phyloP scores from a whole-genome alignment of 768 basidiomycete species.

The Clathrus columnatus region DNA sequence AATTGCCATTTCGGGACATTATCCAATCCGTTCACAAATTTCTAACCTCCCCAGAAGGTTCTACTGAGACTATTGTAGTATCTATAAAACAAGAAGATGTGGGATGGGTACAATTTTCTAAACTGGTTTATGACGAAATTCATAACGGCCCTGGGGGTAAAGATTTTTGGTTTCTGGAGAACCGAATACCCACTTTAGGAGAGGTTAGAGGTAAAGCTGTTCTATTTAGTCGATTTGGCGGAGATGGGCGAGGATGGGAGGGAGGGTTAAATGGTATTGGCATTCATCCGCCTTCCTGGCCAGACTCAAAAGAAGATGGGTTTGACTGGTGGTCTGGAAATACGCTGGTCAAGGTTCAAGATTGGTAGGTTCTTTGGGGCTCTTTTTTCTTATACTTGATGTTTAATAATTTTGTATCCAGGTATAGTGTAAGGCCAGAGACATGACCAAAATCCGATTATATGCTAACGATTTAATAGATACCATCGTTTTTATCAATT shows the following conservation, averaged over 20 bases:
- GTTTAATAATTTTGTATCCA: slow-evolving; percentile 3
- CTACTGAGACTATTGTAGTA: slow-evolving; percentile 70
- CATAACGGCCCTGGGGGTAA: slow-evolving; percentile 36
- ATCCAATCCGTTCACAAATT: slow-evolving; percentile 54
- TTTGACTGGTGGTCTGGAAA: slow-evolving; percentile 75
- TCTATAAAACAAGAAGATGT: slow-evolving; percentile 87
- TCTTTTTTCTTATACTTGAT: background rate
- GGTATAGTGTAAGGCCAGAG: background rate
- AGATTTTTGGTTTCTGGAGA: slow-evolving; percentile 75
- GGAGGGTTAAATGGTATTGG: slow-evolving; percentile 63
- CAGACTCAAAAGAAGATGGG: slow-evolving; percentile 60
- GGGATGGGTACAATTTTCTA: slow-evolving; percentile 44
- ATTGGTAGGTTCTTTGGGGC: slow-evolving; percentile 64
- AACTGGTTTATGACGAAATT: slow-evolving; percentile 59
- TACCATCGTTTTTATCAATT: slow-evolving; percentile 72
- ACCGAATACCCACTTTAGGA: slow-evolving; percentile 70
- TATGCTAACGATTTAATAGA: slow-evolving; percentile 36
- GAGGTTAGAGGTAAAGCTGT: slow-evolving; percentile 82
- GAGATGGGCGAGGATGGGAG: slow-evolving; percentile 60
- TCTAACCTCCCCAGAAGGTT: slow-evolving; percentile 47
- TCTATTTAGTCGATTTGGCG: slow-evolving; percentile 80
- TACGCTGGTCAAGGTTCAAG: slow-evolving; percentile 66
- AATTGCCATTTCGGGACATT: slow-evolving; percentile 57
- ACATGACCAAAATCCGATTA: slow-evolving; percentile 21
- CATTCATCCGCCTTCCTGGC: slow-evolving; percentile 84